These are phyloP conservation scores for Trypanosoma rangeli DNA, from an alignment of 208 protist genomes.

Conservation along the genomic window DNA sequence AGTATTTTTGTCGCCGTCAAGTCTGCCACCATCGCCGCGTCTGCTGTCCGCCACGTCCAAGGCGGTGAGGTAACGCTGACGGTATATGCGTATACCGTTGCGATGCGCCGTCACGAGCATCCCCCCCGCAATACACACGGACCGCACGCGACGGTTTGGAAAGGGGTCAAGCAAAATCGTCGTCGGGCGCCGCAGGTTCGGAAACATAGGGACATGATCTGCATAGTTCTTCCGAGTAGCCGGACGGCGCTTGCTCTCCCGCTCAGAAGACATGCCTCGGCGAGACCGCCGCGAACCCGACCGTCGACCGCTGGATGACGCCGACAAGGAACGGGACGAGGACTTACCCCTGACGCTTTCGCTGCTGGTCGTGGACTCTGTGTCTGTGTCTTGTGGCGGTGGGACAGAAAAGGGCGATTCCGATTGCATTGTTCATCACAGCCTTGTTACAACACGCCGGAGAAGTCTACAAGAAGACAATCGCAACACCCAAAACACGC, in stretches of 20 bases:
- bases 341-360: background rate
- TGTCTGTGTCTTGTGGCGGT: background rate
- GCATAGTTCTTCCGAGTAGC: conserved; percentile 18
- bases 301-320: background rate
- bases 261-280: background rate
- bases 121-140: conserved; percentile 33
- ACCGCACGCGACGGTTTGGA: conserved; percentile 37
- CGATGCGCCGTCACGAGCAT: conserved; percentile 46
- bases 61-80: conserved; percentile 20
- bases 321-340: background rate
- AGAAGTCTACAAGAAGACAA: background rate
- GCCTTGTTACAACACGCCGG: background rate
- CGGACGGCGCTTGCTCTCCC: background rate
- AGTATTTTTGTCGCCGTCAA: background rate
- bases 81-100: conserved; percentile 47
- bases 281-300: conserved; percentile 1
- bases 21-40: background rate
- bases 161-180: conserved; percentile 47
- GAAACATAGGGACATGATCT: conserved; percentile 32
- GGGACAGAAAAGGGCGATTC: background rate
- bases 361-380: background rate
- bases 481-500: too few relatives aligned
- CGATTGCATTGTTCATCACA: conserved; percentile 5
- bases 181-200: conserved; percentile 17
- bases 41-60: background rate